Conservation (phyloP, 1,139 yeast genomes). For the Casaregolazyma lundiana region DNA sequence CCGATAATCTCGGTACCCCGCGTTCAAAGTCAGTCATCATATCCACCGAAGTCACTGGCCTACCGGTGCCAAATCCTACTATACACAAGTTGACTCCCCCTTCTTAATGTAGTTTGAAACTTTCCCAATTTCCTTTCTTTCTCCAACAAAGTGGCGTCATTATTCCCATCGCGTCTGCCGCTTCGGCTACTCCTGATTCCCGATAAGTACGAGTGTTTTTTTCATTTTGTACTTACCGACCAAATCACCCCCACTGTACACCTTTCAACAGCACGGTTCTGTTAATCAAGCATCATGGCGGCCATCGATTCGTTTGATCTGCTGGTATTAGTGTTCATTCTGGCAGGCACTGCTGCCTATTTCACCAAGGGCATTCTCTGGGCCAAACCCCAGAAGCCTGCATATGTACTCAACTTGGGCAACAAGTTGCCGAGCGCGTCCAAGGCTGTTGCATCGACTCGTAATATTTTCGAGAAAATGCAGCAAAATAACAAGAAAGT, state of each 20-base stretch:
- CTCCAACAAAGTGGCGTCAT: background rate
- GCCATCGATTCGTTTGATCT: constrained; percentile 63
- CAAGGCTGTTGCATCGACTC: constrained; percentile 33
- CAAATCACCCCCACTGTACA: background rate
- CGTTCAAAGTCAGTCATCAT: too few species aligned
- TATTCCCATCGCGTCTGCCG: background rate
- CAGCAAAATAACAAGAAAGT: constrained; percentile 65
- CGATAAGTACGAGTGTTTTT: background rate
- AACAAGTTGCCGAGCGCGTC: constrained; percentile 26
- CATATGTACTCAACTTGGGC: constrained; percentile 26
- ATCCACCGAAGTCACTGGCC: too few species aligned
- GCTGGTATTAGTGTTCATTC: constrained; percentile 60
- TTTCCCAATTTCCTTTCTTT: too few species aligned
- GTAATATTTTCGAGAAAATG: constrained; percentile 58
- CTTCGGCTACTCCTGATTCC: background rate
- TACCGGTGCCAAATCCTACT: too few species aligned
- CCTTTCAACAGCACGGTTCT: background rate
- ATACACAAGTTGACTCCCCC: too few species aligned
- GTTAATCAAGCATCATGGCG: constrained; percentile 12
- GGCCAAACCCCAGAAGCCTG: constrained; percentile 17
- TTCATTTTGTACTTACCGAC: background rate
- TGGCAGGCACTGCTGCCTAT: constrained; percentile 60
- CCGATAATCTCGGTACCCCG: too few species aligned
- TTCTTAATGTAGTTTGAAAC: too few species aligned
- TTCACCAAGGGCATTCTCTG: constrained; percentile 60